phyloP scores from a whole-genome alignment of 345 rosid species.

The Eucalyptus curtisii region DNA sequence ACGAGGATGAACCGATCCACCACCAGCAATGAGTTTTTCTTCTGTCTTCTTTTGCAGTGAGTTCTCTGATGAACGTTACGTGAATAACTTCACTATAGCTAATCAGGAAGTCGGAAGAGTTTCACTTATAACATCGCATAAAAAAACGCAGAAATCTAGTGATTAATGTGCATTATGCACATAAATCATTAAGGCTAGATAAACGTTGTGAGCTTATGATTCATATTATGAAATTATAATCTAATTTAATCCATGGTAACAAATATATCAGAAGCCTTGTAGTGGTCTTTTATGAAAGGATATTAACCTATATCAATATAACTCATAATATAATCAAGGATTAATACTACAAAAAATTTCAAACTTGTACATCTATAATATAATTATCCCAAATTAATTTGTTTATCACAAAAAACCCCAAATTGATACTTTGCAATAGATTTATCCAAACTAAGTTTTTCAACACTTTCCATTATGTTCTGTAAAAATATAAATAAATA shows the following conservation, averaged over 20 bases:
- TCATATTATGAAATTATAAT: not conserved
- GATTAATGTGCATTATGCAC: not conserved
- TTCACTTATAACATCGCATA: not conserved
- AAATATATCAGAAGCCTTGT: not conserved
- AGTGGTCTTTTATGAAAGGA: not conserved
- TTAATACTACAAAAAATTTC: no score
- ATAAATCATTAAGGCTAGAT: not conserved
- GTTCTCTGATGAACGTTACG: not conserved
- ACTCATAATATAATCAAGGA: not conserved
- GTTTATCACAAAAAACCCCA: rapidly evolving
- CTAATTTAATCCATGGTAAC: not conserved
- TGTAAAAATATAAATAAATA: no score
- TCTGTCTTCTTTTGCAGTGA: not conserved
- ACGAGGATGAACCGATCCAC: not conserved
- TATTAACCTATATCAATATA: not conserved
- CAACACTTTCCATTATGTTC: rapidly evolving
- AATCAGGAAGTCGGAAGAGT: not conserved
- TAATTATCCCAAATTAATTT: no score
- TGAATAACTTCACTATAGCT: not conserved
- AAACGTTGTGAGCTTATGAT: not conserved
- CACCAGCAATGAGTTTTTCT: not conserved
- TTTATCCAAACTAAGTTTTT: no score
- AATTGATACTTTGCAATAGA: rapidly evolving
- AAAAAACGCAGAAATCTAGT: not conserved
- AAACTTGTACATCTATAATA: no score